These are phyloP conservation scores for Schizonepeta tenuifolia DNA, from an alignment of 257 asterid genomes.

Conservation along the genomic window DNA sequence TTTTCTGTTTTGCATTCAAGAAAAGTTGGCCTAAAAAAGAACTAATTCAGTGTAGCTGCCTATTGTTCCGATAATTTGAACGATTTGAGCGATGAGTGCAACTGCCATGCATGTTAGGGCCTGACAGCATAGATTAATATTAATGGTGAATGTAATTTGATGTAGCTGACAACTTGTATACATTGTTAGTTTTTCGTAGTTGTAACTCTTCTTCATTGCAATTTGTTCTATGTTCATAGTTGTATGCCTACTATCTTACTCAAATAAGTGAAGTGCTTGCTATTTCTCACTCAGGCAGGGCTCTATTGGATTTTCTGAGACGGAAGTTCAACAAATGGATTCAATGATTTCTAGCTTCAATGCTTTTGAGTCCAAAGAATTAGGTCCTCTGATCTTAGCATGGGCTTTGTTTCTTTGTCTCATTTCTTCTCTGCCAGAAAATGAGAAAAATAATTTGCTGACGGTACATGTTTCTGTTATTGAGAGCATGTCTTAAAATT, in stretches of 20 bases:
- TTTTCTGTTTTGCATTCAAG: conserved; percentile 16
- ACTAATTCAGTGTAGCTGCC: conserved; percentile 2
- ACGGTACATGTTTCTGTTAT: conserved; percentile 54
- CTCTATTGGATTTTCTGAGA: conserved; percentile 64
- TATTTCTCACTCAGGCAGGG: conserved; percentile 72
- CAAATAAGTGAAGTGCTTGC: conserved; percentile 29
- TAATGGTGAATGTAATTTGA: conserved; percentile 19
- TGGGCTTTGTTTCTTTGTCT: conserved; percentile 98
- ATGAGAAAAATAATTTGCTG: conserved; percentile 60
- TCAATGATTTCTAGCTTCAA: conserved; percentile 55
- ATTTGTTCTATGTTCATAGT: conserved; percentile 15
- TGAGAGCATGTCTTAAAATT: conserved; percentile 23
- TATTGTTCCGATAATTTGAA: conserved; percentile 13
- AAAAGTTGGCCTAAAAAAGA: not conserved
- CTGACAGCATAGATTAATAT: conserved; percentile 13
- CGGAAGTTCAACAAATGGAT: conserved; percentile 82
- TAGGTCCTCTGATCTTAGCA: conserved; percentile 85
- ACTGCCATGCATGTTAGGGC: conserved; percentile 17
- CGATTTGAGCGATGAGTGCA: conserved; percentile 5
- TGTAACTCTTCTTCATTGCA: conserved; percentile 4
- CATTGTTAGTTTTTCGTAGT: conserved; percentile 4
- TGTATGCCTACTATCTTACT: conserved; percentile 25
- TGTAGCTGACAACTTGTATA: conserved; percentile 11
- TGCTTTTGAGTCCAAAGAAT: conserved; percentile 70
- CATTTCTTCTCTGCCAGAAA: conserved; percentile 78